These are phyloP conservation scores for Hansfordia pulvinata DNA, from an alignment of 2,329 filamentous ascomycete species.

Conservation along the genomic window DNA sequence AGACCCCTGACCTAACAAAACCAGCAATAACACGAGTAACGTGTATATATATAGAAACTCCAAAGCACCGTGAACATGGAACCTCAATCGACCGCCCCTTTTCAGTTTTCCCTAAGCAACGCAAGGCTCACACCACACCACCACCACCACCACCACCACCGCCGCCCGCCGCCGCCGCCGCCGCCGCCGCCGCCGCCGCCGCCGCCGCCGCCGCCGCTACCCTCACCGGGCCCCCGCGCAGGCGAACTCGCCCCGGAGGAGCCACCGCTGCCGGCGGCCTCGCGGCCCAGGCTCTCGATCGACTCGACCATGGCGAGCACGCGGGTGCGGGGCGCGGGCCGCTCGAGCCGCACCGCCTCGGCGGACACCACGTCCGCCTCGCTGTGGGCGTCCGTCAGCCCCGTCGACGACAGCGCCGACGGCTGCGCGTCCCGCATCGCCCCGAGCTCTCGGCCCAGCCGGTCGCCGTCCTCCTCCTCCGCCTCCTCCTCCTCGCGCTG, in stretches of 20 bases:
- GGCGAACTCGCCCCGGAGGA: conserved; percentile 8
- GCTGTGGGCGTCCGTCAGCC: conserved; percentile 22
- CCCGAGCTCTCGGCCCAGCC: conserved; percentile 4
- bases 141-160: background rate
- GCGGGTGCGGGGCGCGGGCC: conserved; percentile 23
- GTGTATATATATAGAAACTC: no score
- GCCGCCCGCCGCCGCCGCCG: background rate
- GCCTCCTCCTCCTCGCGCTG: no score
- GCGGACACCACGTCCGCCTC: conserved; percentile 20
- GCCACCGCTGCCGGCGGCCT: conserved; percentile 19
- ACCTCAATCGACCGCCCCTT: no score
- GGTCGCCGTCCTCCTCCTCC: no score
- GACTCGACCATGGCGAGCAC: conserved; percentile 43
- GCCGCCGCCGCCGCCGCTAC: conserved; percentile 24
- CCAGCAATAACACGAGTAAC: no score
- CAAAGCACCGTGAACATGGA: no score
- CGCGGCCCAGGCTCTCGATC: conserved; percentile 32
- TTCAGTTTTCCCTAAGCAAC: no score
- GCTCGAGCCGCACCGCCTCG: conserved; percentile 25
- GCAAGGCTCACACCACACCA: no score
- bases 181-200: background rate
- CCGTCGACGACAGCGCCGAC: conserved; percentile 16
- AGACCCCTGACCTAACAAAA: no score
- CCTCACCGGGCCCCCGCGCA: conserved; percentile 3
- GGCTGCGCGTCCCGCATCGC: conserved; percentile 4